These are phyloP conservation scores for Puccinellia tenuiflora DNA, from an alignment of 176 grass and related monocot genomes.

Conservation along the genomic window DNA sequence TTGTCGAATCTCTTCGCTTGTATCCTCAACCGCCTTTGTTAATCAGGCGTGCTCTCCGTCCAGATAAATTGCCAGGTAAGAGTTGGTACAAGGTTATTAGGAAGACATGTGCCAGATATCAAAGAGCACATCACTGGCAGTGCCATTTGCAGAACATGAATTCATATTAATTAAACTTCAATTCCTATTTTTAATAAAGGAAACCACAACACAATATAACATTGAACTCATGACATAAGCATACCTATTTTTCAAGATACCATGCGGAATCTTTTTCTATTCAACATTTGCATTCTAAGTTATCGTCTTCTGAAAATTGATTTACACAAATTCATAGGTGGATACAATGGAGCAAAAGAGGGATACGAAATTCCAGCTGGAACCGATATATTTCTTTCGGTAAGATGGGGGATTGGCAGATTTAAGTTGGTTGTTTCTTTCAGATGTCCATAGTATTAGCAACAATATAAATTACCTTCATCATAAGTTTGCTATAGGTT, in stretches of 20 bases:
- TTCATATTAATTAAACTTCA: background rate
- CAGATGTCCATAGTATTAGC: background rate
- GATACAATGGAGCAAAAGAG: conserved; percentile 75
- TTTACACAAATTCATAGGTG: conserved; percentile 38
- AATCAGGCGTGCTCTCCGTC: conserved; percentile 79
- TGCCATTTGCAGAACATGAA: background rate
- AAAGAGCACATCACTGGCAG: background rate
- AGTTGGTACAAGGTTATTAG: background rate
- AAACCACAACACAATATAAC: background rate
- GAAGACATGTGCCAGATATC: background rate
- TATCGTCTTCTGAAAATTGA: background rate
- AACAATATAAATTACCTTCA: background rate
- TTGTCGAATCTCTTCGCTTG: conserved; percentile 86
- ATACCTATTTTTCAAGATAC: background rate
- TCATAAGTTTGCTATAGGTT: background rate
- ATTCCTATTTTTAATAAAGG: background rate
- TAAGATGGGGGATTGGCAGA: conserved; percentile 32
- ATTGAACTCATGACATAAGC: background rate
- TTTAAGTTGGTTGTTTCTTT: background rate
- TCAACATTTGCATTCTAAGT: background rate
- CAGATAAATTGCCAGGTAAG: conserved; percentile 87
- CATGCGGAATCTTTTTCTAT: background rate
- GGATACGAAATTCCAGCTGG: conserved; percentile 89
- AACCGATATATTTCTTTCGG: conserved; percentile 95
- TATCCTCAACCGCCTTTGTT: conserved; percentile 94